These are phyloP conservation scores for Linderina pennispora DNA, from an alignment of 192 early-diverging fungal genomes.

Conservation along the genomic window DNA sequence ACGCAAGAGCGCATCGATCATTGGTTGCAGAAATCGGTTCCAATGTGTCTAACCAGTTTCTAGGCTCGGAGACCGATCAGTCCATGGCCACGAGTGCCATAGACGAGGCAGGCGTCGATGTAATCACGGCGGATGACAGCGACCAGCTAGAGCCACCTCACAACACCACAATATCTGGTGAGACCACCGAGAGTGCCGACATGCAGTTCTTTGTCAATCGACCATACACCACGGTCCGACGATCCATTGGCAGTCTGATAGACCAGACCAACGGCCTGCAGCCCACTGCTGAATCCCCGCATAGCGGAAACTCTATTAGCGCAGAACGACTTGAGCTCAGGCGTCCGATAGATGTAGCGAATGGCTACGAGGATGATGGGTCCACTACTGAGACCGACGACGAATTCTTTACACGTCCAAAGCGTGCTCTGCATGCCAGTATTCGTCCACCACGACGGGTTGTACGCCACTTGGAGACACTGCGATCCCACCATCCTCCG, in stretches of 20 bases:
- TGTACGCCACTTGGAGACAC: slow-evolving; percentile 28
- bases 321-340: too few relatives aligned
- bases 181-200: neutral
- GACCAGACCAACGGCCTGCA: too few relatives aligned
- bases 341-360: too few relatives aligned
- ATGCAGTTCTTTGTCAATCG: neutral
- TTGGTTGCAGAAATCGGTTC: slow-evolving; percentile 30
- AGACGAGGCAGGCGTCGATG: too few relatives aligned
- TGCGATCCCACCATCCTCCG: slow-evolving; percentile 19
- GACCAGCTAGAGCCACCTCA: too few relatives aligned
- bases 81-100: neutral
- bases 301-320: too few relatives aligned
- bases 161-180: too few relatives aligned
- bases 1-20: neutral
- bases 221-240: neutral
- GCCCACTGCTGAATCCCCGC: too few relatives aligned
- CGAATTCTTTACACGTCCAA: slow-evolving; percentile 33
- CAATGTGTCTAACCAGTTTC: slow-evolving; percentile 5
- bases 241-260: too few relatives aligned
- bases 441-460: slow-evolving; percentile 32
- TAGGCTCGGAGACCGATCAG: slow-evolving; percentile 21
- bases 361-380: slow-evolving; percentile 21
- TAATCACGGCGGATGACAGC: too few relatives aligned
- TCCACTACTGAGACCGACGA: slow-evolving; percentile 45
- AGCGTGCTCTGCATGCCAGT: slow-evolving; percentile 23